Evolutionary conservation across 345 rosid genomes (phyloP), one percentile per base, ranked within the genome.

Genomic region (Turritis glabra): DNA sequence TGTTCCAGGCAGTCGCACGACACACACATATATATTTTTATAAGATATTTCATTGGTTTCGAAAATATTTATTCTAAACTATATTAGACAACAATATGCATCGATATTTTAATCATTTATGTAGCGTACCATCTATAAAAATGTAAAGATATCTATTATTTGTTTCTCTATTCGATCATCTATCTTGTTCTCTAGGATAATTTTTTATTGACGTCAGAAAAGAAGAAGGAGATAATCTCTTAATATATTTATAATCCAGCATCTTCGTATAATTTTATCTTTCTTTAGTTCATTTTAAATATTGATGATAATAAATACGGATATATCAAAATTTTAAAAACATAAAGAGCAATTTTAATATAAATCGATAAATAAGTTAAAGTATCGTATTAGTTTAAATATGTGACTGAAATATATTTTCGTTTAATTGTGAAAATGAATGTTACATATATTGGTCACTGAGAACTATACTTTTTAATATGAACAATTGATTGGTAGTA

Each of bases 1-100:
- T 57, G 73, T 53, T 66, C 73, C 2, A 65, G 26, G 69, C 62
- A 58, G 43, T 71, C 11, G 30, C 40, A 17, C 56, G 68, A 72
- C 73, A 72, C 27, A 46, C n/a, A n/a, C 7, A 18, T 40, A 51
- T 35, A 9, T 35, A 35, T 35, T 5, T 35, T 7, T 38, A 12
- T 15, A 1, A 27, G 13, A 21, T 4, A 22, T 41, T 8, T 7
- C 32, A 9, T 19, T 26, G 29, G 23, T 74, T 43, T 19, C 1
- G 15, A 10, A n/a, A 50, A 21, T 74, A 57, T 35, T 4, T 57
- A 11, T 26, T 33, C 4, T 8, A 23, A 43, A 53, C 19, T 10
- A 46, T 65, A 56, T 25, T 25, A 65, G 3, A 56, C 56, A 54
- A 23, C 26, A 19, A 18, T 57, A 50, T 51, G 37, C 7, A 5